A percentile compares a stretch with the other conserved stretches of the same genome.
Conservation (phyloP, 2,329 filamentous ascomycete species). For the Colletotrichum destructivum region DNA sequence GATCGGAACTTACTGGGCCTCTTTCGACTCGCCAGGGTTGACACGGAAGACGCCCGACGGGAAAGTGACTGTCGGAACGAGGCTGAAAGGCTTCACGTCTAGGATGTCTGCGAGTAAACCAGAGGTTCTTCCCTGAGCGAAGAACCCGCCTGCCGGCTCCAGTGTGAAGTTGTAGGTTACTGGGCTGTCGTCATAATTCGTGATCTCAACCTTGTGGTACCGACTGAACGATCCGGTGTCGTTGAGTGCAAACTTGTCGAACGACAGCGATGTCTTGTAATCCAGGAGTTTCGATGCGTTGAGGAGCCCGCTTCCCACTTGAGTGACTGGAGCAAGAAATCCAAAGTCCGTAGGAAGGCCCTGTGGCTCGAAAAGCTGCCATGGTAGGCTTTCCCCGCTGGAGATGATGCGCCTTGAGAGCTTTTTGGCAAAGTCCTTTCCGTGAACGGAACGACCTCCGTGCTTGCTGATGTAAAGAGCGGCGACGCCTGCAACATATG, state of each 20-base stretch:
- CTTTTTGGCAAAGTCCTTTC: constrained; percentile 49
- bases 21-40: constrained; percentile 32
- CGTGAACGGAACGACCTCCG: constrained; percentile 53
- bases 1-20: constrained; percentile 15
- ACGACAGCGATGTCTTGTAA: constrained; percentile 54
- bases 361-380: constrained; percentile 44
- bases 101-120: constrained; percentile 25
- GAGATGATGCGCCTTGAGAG: constrained; percentile 52
- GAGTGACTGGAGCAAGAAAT: constrained; percentile 52
- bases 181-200: constrained; percentile 53
- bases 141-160: constrained; percentile 54
- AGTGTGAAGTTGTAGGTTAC: constrained; percentile 51
- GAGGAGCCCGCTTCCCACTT: constrained; percentile 58
- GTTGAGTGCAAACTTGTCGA: constrained; percentile 59
- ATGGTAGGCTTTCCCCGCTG: constrained; percentile 51
- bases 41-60: constrained; percentile 20
- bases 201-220: constrained; percentile 48
- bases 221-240: constrained; percentile 58
- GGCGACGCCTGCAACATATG: constrained; percentile 61
- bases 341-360: constrained; percentile 45
- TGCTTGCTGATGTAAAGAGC: constrained; percentile 55
- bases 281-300: constrained; percentile 59
- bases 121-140: constrained; percentile 48
- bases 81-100: constrained; percentile 24
- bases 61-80: constrained; percentile 16